Percentiles rank a stretch among this genome's conserved stretches.
Evolutionary conservation across 345 rosid genomes (phyloP).

Genomic region (Populus davidiana): DNA sequence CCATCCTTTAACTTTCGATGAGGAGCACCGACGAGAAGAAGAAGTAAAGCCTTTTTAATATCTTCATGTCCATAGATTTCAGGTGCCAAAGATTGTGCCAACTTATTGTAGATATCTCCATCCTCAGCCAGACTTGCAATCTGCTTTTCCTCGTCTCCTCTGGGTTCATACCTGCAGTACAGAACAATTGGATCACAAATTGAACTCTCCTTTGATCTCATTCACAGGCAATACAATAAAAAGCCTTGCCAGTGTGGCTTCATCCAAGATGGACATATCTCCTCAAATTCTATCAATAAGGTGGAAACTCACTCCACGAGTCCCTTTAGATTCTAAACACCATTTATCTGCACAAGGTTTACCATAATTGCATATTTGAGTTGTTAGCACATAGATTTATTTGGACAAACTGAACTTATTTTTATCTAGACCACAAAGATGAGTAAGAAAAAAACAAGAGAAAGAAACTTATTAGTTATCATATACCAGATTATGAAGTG

Average conservation of each 20-base stretch:
- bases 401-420: not conserved
- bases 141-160: slow-evolving; percentile 83
- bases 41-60: slow-evolving; percentile 89
- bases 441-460: too few species aligned
- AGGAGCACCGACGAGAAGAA: slow-evolving; percentile 96
- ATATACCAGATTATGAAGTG: too few species aligned
- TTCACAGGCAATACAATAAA: not conserved
- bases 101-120: slow-evolving; percentile 93
- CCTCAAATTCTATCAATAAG: not conserved
- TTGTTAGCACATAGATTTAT: not conserved
- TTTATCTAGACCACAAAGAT: not conserved
- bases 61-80: slow-evolving; percentile 99
- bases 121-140: slow-evolving; percentile 88
- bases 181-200: slow-evolving; percentile 2
- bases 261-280: slow-evolving; percentile 1
- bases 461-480: too few species aligned
- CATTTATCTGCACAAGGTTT: too few species aligned
- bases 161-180: slow-evolving; percentile 70
- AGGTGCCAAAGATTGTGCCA: slow-evolving; percentile 88
- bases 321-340: too few species aligned
- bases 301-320: not conserved
- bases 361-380: not conserved
- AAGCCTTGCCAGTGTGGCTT: not conserved
- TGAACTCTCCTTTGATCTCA: not conserved
- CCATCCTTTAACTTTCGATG: slow-evolving; percentile 92